phyloP scores from a whole-genome alignment of 179 eudicot species.

The Beta macrorhiza region DNA sequence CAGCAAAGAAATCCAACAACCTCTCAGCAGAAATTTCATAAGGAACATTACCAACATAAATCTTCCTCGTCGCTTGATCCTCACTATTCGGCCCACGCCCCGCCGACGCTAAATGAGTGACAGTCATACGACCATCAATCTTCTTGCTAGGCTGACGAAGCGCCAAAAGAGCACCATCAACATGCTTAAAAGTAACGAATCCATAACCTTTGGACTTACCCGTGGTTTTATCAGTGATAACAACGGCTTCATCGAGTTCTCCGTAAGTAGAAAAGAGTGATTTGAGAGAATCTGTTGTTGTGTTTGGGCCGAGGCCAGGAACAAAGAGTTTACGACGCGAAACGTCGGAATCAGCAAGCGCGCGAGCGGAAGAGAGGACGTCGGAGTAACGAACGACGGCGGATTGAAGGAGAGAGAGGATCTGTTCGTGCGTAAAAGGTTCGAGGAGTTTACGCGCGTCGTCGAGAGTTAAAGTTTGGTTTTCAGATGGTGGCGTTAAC shows the following conservation, averaged over 20 bases:
- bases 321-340: constrained; percentile 44
- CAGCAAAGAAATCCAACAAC: constrained; percentile 32
- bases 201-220: constrained; percentile 48
- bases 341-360: constrained; percentile 42
- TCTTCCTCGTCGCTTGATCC: constrained; percentile 39
- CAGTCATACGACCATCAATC: constrained; percentile 47
- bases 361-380: constrained; percentile 35
- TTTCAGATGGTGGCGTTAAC: constrained; percentile 8
- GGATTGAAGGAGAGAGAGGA: constrained; percentile 33
- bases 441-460: constrained; percentile 43
- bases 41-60: constrained; percentile 48
- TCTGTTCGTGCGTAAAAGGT: constrained; percentile 35
- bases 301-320: constrained; percentile 43
- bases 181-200: constrained; percentile 41
- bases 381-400: constrained; percentile 42
- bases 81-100: constrained; percentile 35
- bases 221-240: constrained; percentile 34
- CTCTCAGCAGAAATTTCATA: constrained; percentile 43
- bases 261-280: constrained; percentile 34
- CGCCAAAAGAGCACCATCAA: constrained; percentile 39
- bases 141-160: constrained; percentile 40
- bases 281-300: constrained; percentile 37
- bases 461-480: constrained; percentile 32
- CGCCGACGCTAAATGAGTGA: constrained; percentile 39
- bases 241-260: constrained; percentile 42